phyloP scores from a whole-genome alignment of 108 stramenopile species.

The Nitzschia palea region DNA sequence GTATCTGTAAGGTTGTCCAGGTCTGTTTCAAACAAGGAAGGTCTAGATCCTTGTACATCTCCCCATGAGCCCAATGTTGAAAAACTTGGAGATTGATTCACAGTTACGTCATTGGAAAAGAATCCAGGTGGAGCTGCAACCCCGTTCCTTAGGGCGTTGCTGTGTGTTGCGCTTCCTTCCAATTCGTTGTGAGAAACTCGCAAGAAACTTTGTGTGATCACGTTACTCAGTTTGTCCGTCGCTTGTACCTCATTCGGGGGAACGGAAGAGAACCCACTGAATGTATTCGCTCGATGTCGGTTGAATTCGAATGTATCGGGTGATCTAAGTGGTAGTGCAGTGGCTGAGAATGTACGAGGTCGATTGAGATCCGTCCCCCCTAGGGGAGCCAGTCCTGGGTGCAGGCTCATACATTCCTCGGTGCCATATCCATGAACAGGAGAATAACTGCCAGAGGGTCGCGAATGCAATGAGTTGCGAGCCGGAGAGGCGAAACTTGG shows the following conservation, averaged over 20 bases:
- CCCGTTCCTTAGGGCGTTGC: background rate
- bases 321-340: slow-evolving; percentile 30
- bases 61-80: too few species aligned
- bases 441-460: slow-evolving; percentile 8
- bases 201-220: slow-evolving; percentile 3
- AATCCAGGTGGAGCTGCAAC: slow-evolving; percentile 12
- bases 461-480: background rate
- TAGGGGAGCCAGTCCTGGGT: slow-evolving; percentile 41
- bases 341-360: slow-evolving; percentile 31
- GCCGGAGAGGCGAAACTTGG: slow-evolving; percentile 19
- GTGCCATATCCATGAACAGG: slow-evolving; percentile 18
- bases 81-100: too few species aligned
- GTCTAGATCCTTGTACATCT: too few species aligned
- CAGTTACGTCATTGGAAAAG: background rate
- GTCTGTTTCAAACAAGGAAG: too few species aligned
- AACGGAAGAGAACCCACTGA: slow-evolving; percentile 1
- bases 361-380: slow-evolving; percentile 27
- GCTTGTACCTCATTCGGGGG: background rate
- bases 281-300: slow-evolving; percentile 7
- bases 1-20: slow-evolving; percentile 7
- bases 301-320: slow-evolving; percentile 30
- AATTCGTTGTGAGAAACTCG: background rate
- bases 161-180: background rate
- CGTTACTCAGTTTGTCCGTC: background rate
- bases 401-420: slow-evolving; percentile 8